Evolutionary conservation across 2,329 filamentous ascomycete species (phyloP).

Genomic region (Colletotrichum liriopes): DNA sequence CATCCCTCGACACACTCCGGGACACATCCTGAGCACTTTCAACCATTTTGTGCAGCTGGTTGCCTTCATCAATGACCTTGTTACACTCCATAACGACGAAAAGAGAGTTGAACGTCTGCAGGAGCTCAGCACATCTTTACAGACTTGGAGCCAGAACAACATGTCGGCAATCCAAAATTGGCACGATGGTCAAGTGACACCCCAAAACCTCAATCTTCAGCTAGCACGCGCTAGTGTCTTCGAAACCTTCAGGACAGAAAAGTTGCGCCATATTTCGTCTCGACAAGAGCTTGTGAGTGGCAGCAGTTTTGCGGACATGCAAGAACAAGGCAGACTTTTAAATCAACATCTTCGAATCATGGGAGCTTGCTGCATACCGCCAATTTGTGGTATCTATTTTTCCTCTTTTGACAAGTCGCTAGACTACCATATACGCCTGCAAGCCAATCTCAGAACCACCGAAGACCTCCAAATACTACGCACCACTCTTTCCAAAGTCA

Average conservation of each 20-base stretch:
- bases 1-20: not conserved
- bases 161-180: not conserved
- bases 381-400: too few relatives aligned
- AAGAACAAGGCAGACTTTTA: not conserved
- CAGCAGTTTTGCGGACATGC: not conserved
- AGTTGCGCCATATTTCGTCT: not conserved
- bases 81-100: not conserved
- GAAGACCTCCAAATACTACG: too few relatives aligned
- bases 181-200: not conserved
- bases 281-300: not conserved
- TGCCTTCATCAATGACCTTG: constrained; percentile 1
- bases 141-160: not conserved
- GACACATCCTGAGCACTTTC: constrained; percentile 19
- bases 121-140: not conserved
- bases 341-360: too few relatives aligned
- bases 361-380: too few relatives aligned
- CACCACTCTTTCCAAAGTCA: too few relatives aligned
- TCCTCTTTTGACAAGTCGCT: too few relatives aligned
- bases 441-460: too few relatives aligned
- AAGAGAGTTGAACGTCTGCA: not conserved
- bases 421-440: too few relatives aligned
- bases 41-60: constrained; percentile 6
- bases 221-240: not conserved
- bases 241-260: not conserved
- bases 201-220: not conserved